phyloP scores from a whole-genome alignment of 2,329 filamentous ascomycete species.

The Ophiobolus disseminans region DNA sequence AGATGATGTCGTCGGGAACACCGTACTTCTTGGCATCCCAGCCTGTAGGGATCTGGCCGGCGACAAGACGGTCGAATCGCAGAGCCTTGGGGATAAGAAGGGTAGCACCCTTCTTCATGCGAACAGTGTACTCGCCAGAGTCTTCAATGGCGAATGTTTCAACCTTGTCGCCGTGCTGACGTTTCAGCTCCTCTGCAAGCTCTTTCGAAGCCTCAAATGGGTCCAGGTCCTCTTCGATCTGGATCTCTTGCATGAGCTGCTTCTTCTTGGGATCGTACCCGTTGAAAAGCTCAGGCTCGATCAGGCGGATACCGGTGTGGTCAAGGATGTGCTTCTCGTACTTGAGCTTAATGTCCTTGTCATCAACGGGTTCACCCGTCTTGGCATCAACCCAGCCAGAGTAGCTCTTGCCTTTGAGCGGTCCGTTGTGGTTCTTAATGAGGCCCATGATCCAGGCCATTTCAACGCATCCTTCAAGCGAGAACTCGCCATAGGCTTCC shows the following conservation, averaged over 20 bases:
- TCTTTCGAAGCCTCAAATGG: conserved; percentile 98
- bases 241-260: conserved; percentile 95
- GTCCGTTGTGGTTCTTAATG: conserved; percentile 97
- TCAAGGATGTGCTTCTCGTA: conserved; percentile 97
- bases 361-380: conserved; percentile 92
- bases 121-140: conserved; percentile 91
- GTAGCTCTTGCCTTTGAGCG: conserved; percentile 94
- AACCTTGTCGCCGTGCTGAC: conserved; percentile 95
- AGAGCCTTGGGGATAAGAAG: conserved; percentile 97
- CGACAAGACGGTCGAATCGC: conserved; percentile 94
- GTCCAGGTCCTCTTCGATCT: conserved; percentile 95
- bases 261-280: conserved; percentile 99
- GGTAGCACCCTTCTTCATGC: conserved; percentile 92
- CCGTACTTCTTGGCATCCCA: conserved; percentile 98
- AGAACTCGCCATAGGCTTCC: conserved; percentile 96
- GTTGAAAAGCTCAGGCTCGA: conserved; percentile 95
- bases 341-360: conserved; percentile 96
- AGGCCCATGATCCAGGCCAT: conserved; percentile 99
- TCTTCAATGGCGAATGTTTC: conserved; percentile 96
- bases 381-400: conserved; percentile 97
- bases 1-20: conserved; percentile 96
- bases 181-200: conserved; percentile 95
- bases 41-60: conserved; percentile 94
- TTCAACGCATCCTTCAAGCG: conserved; percentile 95
- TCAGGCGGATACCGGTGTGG: conserved; percentile 95